phyloP scores from a whole-genome alignment of 2,329 filamentous ascomycete genomes.

The Arthroderma sp. region DNA sequence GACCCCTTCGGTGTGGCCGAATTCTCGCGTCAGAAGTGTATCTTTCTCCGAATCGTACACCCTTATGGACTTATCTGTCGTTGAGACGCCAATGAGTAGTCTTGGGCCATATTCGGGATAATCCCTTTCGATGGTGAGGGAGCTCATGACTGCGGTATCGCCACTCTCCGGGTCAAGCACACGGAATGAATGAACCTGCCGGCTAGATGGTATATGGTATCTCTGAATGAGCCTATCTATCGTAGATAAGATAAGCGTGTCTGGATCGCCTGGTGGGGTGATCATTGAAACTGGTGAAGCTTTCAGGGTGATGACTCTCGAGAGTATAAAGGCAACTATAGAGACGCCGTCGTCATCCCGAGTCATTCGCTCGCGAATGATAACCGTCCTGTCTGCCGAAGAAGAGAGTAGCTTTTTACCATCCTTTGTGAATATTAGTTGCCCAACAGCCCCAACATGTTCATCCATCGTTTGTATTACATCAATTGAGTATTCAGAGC shows the following conservation, averaged over 20 bases:
- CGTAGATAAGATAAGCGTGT: constrained; percentile 47
- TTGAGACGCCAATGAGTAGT: constrained; percentile 75
- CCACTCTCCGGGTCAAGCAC: constrained; percentile 66
- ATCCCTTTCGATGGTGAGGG: constrained; percentile 50
- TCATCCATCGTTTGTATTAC: constrained; percentile 86
- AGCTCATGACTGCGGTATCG: constrained; percentile 74
- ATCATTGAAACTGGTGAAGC: constrained; percentile 77
- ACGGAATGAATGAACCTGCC: constrained; percentile 62
- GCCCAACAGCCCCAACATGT: constrained; percentile 74
- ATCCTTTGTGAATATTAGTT: constrained; percentile 62
- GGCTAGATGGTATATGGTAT: constrained; percentile 54
- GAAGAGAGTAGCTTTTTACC: constrained; percentile 65
- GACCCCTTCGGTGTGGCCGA: constrained; percentile 89
- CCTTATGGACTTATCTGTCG: constrained; percentile 88
- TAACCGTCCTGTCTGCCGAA: constrained; percentile 75
- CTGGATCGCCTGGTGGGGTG: constrained; percentile 49
- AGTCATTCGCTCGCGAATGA: constrained; percentile 65
- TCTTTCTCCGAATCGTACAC: constrained; percentile 74
- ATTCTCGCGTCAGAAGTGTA: constrained; percentile 70
- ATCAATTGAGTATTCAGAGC: constrained; percentile 48
- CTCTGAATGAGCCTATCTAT: constrained; percentile 50
- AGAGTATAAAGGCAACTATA: constrained; percentile 62
- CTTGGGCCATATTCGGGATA: constrained; percentile 46
- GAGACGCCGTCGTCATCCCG: constrained; percentile 46
- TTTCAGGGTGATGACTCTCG: constrained; percentile 68